These are phyloP conservation scores for Suillus spraguei DNA, from an alignment of 768 basidiomycete species.

Conservation along the genomic window DNA sequence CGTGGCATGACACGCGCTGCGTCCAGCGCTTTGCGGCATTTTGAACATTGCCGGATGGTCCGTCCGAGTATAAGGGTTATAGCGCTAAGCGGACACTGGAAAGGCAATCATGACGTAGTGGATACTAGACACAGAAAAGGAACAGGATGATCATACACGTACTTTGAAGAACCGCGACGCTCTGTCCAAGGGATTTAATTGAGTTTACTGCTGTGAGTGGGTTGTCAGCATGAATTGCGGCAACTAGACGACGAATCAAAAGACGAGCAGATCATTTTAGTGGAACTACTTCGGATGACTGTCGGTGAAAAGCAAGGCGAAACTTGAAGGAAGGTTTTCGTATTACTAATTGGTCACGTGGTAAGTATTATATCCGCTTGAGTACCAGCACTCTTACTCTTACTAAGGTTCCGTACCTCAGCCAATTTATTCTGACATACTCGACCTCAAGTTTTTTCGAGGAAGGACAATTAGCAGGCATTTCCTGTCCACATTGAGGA, in stretches of 20 bases:
- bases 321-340: no score
- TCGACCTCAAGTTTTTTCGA: background rate
- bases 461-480: background rate
- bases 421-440: background rate
- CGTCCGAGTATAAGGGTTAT: background rate
- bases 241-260: background rate
- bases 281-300: no score
- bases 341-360: background rate
- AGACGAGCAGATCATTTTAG: background rate
- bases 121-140: background rate
- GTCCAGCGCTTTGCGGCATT: background rate
- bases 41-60: background rate
- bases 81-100: background rate
- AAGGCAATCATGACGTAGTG: no score
- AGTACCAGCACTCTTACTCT: background rate
- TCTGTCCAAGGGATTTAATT: background rate
- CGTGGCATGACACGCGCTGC: background rate
- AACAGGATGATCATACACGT: background rate
- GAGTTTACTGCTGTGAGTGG: background rate
- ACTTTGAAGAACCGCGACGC: conserved; percentile 1
- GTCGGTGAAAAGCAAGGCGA: no score
- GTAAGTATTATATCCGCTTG: background rate
- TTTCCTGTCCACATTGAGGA: background rate
- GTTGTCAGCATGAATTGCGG: background rate
- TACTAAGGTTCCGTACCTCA: background rate